Base-by-base conservation (phyloP, 768 basidiomycete species). In the Leccinum obscurum region DNA sequence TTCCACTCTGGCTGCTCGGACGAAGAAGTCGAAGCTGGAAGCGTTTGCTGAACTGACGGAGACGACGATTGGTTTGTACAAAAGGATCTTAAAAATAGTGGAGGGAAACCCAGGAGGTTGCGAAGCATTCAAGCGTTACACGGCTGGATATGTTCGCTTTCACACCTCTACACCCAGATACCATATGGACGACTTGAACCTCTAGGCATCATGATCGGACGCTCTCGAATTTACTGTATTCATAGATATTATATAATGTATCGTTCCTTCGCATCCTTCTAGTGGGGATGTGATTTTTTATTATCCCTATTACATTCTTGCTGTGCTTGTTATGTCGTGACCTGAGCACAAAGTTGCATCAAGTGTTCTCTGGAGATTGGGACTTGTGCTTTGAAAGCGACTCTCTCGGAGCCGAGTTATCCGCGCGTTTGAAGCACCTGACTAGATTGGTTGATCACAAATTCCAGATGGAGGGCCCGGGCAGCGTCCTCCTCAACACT, bases 151-250 rank as follows among this genome's bases (percentile, higher is more conserved):
- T 58, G 54, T 68, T 24, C 35, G 39, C 1, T 71, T 68, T 14
- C 70, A 72, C 53, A 62, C 65, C 6, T 68, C 71, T 0, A 41
- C 54, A 9, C 39, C 26, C 13, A 58, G 71, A n/a, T 72, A 72
- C 49, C 55, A 26, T 9, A 35, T 72, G 17, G 56, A 53, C 13
- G 68, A 69, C 10, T 61, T 59, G 44, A 37, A n/a, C 7, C 32
- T 60, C 34, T 37, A 61, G 14, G 10, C n/a, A 24, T 30, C 14
- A 51, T 4, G 14, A 24, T n/a, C 17, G 41, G n/a, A 44, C n/a
- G n/a, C n/a, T 44, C 41, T 44, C 10, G 2, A 14, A 20, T n/a
- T n/a, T 20, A 44, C n/a, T 20, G 4, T 44, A 41, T n/a, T 7
- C 37, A 39, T 15, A 37, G 35, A 14, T 39, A 17, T 17, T 17